phyloP scores from a whole-genome alignment of 2,329 filamentous ascomycete genomes.

The Dactylellina haptotyla region DNA sequence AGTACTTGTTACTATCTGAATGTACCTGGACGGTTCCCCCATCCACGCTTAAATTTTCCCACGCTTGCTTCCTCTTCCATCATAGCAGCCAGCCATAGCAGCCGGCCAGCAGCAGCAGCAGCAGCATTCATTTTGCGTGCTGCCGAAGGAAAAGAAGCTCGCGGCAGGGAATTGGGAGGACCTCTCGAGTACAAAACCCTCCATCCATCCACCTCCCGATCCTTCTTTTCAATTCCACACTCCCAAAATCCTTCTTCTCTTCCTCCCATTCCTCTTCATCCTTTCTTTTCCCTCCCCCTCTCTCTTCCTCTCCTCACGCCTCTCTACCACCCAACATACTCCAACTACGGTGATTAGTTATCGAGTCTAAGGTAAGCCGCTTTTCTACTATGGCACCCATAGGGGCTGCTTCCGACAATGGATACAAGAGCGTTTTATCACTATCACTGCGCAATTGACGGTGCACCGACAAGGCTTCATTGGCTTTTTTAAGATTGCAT shows the following conservation, averaged over 20 bases:
- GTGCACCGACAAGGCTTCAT: constrained; percentile 36
- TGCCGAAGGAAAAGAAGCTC: neutral
- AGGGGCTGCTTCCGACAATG: constrained; percentile 8
- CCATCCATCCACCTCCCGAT: constrained; percentile 48
- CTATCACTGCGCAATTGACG: constrained; percentile 29
- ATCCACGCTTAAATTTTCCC: constrained; percentile 52
- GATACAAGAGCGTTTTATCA: constrained; percentile 30
- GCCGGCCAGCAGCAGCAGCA: constrained; percentile 20
- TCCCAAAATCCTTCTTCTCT: constrained; percentile 38
- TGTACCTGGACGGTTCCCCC: constrained; percentile 30
- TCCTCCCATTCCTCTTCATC: neutral
- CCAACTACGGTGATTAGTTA: constrained; percentile 49
- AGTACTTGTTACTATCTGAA: constrained; percentile 4
- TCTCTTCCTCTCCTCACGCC: constrained; percentile 24
- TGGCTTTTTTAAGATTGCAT: neutral
- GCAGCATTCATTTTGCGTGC: neutral
- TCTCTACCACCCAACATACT: constrained; percentile 44
- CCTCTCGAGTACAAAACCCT: constrained; percentile 54
- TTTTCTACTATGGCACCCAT: neutral
- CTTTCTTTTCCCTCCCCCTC: constrained; percentile 16
- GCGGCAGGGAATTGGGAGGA: neutral
- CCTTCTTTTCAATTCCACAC: constrained; percentile 40
- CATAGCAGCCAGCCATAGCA: constrained; percentile 6
- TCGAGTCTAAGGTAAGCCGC: constrained; percentile 53
- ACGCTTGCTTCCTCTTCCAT: constrained; percentile 40